phyloP scores from a whole-genome alignment of 1,284 basidiomycete genomes.

The Malassezia psittaci region DNA sequence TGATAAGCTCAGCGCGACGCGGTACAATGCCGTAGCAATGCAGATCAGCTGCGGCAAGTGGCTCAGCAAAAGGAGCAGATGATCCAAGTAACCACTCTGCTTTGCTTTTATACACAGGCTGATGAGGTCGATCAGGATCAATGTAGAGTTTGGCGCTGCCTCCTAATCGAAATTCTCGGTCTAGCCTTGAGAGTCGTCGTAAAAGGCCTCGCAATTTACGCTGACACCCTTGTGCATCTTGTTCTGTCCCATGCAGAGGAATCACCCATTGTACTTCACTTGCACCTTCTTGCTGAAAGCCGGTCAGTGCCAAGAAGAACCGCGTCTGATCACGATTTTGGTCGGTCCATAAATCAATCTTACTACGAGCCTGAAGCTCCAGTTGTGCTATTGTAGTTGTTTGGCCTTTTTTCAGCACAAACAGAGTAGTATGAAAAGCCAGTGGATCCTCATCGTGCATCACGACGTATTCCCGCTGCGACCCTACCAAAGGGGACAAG shows the following conservation, averaged over 20 bases:
- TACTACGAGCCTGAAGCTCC: neutral
- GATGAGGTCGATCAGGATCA: neutral
- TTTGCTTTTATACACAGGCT: constrained; percentile 1
- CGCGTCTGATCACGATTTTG: neutral
- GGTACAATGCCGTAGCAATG: constrained; percentile 2
- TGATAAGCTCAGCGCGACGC: neutral
- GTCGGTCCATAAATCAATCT: neutral
- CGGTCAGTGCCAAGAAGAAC: constrained; percentile 1
- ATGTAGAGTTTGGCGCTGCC: neutral
- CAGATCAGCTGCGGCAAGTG: neutral
- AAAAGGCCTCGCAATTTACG: neutral
- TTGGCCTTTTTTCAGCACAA: neutral
- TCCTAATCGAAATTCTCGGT: neutral
- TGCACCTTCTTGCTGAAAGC: neutral
- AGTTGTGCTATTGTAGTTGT: neutral
- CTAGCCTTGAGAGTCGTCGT: constrained; percentile 4
- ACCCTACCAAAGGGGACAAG: neutral
- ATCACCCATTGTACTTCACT: constrained; percentile 6
- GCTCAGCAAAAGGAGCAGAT: neutral
- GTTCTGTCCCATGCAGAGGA: neutral
- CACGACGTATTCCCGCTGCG: constrained; percentile 7
- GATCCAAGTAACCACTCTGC: constrained; percentile 2
- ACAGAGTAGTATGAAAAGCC: neutral
- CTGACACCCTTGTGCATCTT: neutral
- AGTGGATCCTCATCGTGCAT: neutral